A percentile compares a stretch with the other conserved stretches of the same genome.
Conservation (phyloP, 164 flowering plant species). For the Vitis rotundifolia region DNA sequence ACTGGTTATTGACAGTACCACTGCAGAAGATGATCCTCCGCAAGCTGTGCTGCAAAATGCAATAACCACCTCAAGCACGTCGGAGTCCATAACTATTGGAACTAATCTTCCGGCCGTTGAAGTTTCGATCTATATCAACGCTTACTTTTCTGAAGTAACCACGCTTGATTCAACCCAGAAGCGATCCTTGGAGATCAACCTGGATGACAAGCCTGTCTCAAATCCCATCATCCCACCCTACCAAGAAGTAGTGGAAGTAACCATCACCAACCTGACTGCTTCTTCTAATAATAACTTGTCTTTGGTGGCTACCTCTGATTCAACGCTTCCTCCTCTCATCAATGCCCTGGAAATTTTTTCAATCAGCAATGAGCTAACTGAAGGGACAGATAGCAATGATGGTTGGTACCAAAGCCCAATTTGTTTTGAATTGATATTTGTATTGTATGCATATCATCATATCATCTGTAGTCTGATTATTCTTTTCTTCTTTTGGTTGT, state of each 20-base stretch:
- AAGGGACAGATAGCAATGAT: conserved; percentile 37
- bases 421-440: not conserved
- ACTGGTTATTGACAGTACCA: not conserved
- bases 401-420: conserved; percentile 18
- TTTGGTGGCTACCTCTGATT: conserved; percentile 24
- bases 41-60: conserved; percentile 29
- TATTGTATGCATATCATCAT: no score
- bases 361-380: conserved; percentile 17
- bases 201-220: conserved; percentile 5
- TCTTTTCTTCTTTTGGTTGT: not conserved
- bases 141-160: conserved; percentile 39
- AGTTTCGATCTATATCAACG: conserved; percentile 23
- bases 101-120: not conserved
- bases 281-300: conserved; percentile 20
- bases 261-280: conserved; percentile 17
- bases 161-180: conserved; percentile 10
- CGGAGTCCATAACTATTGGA: not conserved
- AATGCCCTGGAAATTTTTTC: conserved; percentile 46
- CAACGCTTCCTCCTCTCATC: conserved; percentile 48
- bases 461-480: not conserved
- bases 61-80: conserved; percentile 10
- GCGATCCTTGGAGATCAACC: conserved; percentile 22
- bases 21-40: conserved; percentile 37
- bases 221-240: conserved; percentile 35
- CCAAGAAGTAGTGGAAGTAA: conserved; percentile 10